Evolutionary conservation across 805 yeast species (phyloP).

Genomic region (Zygotorulaspora chibaensis): DNA sequence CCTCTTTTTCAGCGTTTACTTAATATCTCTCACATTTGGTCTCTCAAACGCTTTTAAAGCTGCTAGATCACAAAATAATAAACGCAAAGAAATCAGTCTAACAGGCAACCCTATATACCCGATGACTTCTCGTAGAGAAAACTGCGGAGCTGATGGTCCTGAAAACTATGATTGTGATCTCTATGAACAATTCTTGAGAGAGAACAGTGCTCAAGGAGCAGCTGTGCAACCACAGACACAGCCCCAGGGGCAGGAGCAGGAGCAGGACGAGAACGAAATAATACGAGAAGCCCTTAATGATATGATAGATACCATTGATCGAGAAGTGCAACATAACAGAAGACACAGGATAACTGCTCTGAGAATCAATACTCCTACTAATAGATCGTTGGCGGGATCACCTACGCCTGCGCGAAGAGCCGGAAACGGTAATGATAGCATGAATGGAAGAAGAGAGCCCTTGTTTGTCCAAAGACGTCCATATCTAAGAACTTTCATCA

Average conservation of each 20-base stretch:
- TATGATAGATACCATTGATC: conserved; percentile 13
- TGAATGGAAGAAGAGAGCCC: conserved; percentile 10
- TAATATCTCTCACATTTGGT: neutral
- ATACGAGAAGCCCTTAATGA: conserved; percentile 16
- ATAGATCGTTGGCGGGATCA: no score
- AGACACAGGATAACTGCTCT: neutral
- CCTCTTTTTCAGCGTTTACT: neutral
- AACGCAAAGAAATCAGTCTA: no score
- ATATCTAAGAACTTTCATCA: conserved; percentile 21
- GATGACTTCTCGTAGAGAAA: neutral
- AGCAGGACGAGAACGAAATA: conserved; percentile 7
- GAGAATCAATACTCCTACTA: neutral
- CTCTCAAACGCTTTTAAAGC: neutral
- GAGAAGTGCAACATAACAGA: conserved; percentile 12
- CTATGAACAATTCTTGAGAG: conserved; percentile 18
- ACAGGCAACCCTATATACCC: no score
- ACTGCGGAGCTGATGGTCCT: neutral
- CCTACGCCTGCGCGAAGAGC: neutral
- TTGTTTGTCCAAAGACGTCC: conserved; percentile 22
- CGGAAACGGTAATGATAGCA: neutral
- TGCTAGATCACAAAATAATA: neutral
- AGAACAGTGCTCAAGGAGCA: conserved; percentile 8
- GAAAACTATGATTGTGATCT: conserved; percentile 16
- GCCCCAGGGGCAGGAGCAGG: conserved; percentile 17
- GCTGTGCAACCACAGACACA: conserved; percentile 8